A percentile compares a stretch with the other conserved stretches of the same genome.
phyloP scores from a whole-genome alignment of 2,329 filamentous ascomycete genomes.

The Colletotrichum lentis region DNA sequence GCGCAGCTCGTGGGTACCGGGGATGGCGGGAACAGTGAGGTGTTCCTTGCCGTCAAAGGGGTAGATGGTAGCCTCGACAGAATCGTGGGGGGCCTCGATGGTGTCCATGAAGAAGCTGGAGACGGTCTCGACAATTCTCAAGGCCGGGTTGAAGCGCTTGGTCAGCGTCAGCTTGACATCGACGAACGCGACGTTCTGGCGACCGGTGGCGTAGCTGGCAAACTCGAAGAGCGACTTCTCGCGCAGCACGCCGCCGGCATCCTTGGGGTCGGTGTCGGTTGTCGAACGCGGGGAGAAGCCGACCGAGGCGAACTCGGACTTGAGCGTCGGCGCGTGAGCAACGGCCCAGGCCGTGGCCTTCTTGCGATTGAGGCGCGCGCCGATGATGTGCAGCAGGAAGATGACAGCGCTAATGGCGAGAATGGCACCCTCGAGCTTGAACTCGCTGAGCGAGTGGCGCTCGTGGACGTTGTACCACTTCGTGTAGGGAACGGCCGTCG shows the following conservation, averaged over 20 bases:
- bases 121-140: slow-evolving; percentile 67
- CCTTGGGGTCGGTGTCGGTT: slow-evolving; percentile 55
- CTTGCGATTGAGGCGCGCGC: slow-evolving; percentile 78
- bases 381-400: slow-evolving; percentile 81
- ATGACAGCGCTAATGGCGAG: slow-evolving; percentile 77
- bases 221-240: slow-evolving; percentile 91
- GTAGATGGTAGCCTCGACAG: slow-evolving; percentile 79
- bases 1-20: slow-evolving; percentile 65
- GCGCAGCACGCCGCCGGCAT: slow-evolving; percentile 66
- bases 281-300: slow-evolving; percentile 73
- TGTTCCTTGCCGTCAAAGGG: slow-evolving; percentile 92
- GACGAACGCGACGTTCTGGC: slow-evolving; percentile 90
- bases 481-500: slow-evolving; percentile 73
- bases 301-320: slow-evolving; percentile 85
- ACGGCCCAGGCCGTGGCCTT: slow-evolving; percentile 84
- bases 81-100: slow-evolving; percentile 73
- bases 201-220: slow-evolving; percentile 85
- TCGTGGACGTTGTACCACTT: slow-evolving; percentile 98
- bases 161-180: slow-evolving; percentile 83
- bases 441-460: slow-evolving; percentile 83
- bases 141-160: slow-evolving; percentile 85
- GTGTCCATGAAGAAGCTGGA: slow-evolving; percentile 83
- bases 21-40: slow-evolving; percentile 73
- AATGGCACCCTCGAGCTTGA: slow-evolving; percentile 86
- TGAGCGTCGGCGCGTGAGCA: slow-evolving; percentile 75